Evolutionary conservation across 2,329 filamentous ascomycete species (phyloP).

Genomic region (Aspergillus ibericus): DNA sequence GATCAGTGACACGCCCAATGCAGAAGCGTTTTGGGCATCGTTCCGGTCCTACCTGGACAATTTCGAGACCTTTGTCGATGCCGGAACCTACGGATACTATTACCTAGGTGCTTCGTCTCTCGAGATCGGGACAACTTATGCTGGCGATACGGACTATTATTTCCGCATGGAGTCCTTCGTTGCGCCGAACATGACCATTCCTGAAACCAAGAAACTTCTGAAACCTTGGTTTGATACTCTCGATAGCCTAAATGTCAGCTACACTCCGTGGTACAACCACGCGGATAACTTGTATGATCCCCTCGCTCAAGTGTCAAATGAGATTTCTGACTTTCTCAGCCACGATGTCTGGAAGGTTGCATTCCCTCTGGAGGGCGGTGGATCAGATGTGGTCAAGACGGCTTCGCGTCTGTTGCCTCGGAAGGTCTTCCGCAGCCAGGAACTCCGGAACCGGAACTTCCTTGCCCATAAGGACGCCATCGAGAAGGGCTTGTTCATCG

Average conservation of each 20-base stretch:
- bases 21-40: constrained; percentile 20
- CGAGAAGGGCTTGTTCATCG: constrained; percentile 21
- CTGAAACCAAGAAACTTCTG: constrained; percentile 19
- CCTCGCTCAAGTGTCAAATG: not conserved
- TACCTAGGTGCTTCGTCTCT: constrained; percentile 18
- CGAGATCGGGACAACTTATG: constrained; percentile 17
- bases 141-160: constrained; percentile 23
- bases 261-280: constrained; percentile 22
- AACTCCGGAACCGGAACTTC: constrained; percentile 15
- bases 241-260: constrained; percentile 18
- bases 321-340: constrained; percentile 5
- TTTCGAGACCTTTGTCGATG: constrained; percentile 22
- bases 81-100: constrained; percentile 26
- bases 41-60: constrained; percentile 20
- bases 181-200: constrained; percentile 23
- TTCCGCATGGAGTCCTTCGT: constrained; percentile 28
- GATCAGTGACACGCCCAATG: constrained; percentile 16
- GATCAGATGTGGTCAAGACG: constrained; percentile 19
- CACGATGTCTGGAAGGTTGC: constrained; percentile 20
- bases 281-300: constrained; percentile 24
- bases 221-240: constrained; percentile 23
- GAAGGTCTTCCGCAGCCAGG: constrained; percentile 17
- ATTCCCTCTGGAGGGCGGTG: constrained; percentile 23
- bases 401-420: constrained; percentile 25
- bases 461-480: constrained; percentile 21